Evolutionary conservation across 2,329 filamentous ascomycete genomes (phyloP), one percentile per base, ranked within the genome.

Genomic region (Talaromyces sp.): DNA sequence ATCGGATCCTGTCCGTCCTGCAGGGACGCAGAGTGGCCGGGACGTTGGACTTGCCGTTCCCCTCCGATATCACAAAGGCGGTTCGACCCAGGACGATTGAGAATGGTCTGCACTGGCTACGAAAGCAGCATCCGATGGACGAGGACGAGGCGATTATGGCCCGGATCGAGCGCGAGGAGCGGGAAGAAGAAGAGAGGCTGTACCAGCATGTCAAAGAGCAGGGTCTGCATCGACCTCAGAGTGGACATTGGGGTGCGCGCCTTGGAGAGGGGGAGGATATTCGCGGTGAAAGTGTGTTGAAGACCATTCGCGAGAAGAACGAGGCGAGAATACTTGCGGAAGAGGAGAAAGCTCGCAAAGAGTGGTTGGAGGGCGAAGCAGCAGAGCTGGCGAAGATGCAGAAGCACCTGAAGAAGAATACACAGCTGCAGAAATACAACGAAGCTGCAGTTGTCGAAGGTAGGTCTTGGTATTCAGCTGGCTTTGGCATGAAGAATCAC

Each of bases 281-380:
- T 1, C 79, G 74, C 41, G 78, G 78, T 4, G 72, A 70, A 57
- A 79, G 77, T 68, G 70, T 78, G 21, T 61, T 80, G 19, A 69
- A 77, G 56, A 70, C 76, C 56, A 68, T 73, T 26, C 71, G 77
- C 14, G 69, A 75, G 55, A 59, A 68, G 53, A 79, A 80, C 59
- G 75, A 79, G 58, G 73, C 71, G 38, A 67, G 70, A n/a, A 63
- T 74, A 7, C 63, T 75, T 57, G 68, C 73, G 10, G 73, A 80
- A 60, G 78, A 84, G 69, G 75, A 80, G 63, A 66, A 70, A 49
- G 78, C 82, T 65, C 81, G 81, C 46, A 77, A 76, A 52, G 72
- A 77, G 58, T 85, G 83, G 82, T 76, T 84, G 29, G 70, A 75
- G 10, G 79, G 79, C n/a, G 83, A 84, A 64, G 76, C 78, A 31